Evolutionary conservation across 345 rosid species (phyloP).

Genomic region (Viola odorata): DNA sequence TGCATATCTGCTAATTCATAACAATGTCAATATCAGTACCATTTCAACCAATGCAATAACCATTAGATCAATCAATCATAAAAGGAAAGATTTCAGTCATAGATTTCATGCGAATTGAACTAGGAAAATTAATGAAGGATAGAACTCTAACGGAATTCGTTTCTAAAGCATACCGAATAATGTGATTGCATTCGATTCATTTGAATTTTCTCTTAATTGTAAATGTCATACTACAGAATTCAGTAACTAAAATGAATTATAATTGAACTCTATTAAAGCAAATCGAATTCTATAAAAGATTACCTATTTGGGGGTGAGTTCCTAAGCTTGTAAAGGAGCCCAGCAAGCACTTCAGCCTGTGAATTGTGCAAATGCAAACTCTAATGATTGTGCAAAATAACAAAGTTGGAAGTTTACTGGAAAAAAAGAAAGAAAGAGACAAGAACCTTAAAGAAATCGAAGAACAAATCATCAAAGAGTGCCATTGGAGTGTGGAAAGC

Average conservation of each 20-base stretch:
- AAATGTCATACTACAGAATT: too few species aligned
- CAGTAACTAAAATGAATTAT: not conserved
- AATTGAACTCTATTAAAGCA: not conserved
- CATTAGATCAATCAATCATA: too few species aligned
- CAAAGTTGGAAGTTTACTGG: too few species aligned
- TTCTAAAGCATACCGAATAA: too few species aligned
- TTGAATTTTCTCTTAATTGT: too few species aligned
- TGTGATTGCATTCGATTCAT: too few species aligned
- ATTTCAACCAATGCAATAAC: not conserved
- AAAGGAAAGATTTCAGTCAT: too few species aligned
- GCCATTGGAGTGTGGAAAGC: constrained; percentile 69
- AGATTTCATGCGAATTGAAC: not conserved
- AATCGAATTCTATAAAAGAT: too few species aligned
- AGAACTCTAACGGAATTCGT: not conserved
- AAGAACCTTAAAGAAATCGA: constrained; percentile 65
- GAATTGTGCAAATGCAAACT: not conserved
- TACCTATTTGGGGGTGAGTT: constrained; percentile 78
- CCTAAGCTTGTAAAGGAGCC: constrained; percentile 65
- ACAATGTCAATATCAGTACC: constrained; percentile 1
- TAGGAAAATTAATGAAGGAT: not conserved
- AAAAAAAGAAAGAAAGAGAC: not conserved
- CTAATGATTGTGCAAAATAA: not conserved
- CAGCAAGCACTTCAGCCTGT: constrained; percentile 87
- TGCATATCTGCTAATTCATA: constrained; percentile 48
- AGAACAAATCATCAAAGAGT: constrained; percentile 63